These are phyloP conservation scores for Didymella lethalis DNA, from an alignment of 2,329 filamentous ascomycete genomes.

Conservation along the genomic window DNA sequence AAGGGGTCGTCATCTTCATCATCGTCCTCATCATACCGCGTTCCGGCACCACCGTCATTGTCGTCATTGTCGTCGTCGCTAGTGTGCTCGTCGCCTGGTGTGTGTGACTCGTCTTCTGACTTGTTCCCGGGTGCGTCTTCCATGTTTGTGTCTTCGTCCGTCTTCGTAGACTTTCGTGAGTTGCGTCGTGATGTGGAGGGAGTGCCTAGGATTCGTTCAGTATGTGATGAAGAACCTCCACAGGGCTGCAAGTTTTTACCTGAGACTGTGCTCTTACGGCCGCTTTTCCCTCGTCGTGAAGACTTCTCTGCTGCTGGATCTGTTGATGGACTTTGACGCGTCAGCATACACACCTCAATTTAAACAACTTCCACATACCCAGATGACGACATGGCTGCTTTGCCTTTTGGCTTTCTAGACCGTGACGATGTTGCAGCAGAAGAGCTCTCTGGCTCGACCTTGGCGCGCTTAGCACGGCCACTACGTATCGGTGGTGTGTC, in stretches of 20 bases:
- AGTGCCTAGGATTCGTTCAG: conserved; percentile 34
- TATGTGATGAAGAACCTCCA: conserved; percentile 32
- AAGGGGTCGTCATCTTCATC: conserved; percentile 67
- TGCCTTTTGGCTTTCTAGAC: conserved; percentile 66
- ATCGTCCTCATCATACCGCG: conserved; percentile 59
- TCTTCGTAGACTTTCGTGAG: conserved; percentile 48
- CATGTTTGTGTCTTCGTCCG: conserved; percentile 74
- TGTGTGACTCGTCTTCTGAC: conserved; percentile 57
- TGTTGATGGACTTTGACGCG: conserved; percentile 63
- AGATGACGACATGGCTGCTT: conserved; percentile 73
- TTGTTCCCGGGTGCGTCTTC: conserved; percentile 71
- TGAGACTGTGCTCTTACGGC: conserved; percentile 71
- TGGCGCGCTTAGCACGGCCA: conserved; percentile 58
- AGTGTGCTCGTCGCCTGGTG: conserved; percentile 47
- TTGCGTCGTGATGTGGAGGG: conserved; percentile 45
- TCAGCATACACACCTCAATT: conserved; percentile 29
- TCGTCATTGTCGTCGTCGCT: conserved; percentile 67
- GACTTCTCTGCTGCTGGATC: conserved; percentile 71
- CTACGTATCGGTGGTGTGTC: conserved; percentile 47
- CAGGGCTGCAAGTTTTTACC: conserved; percentile 50
- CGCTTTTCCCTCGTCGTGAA: conserved; percentile 77
- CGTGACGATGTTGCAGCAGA: conserved; percentile 50
- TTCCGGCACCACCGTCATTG: conserved; percentile 58
- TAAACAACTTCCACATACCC: conserved; percentile 62
- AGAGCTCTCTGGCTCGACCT: conserved; percentile 69